Evolutionary conservation across 441 rosid species (phyloP).

Genomic region (Manihot esculenta): DNA sequence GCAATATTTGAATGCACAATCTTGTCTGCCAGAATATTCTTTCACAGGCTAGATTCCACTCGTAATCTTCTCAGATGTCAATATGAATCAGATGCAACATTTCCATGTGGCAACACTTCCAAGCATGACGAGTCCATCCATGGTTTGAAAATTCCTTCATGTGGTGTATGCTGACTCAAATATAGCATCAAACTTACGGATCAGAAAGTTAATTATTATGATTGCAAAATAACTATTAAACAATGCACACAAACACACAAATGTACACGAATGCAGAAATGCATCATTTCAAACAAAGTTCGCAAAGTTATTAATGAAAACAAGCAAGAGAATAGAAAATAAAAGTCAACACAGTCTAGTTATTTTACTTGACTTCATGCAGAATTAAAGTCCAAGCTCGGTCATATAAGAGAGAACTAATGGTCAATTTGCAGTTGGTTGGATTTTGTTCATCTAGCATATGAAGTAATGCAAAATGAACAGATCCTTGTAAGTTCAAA

Average conservation of each 20-base stretch:
- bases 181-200: not conserved
- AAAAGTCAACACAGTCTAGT: not conserved
- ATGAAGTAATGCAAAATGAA: conserved; percentile 3
- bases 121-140: conserved; percentile 43
- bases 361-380: not conserved
- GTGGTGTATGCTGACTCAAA: conserved; percentile 33
- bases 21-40: conserved; percentile 1
- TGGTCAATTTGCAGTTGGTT: not conserved
- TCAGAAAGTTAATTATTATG: not conserved
- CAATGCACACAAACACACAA: not conserved
- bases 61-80: not conserved
- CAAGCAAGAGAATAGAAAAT: no score
- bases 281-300: not conserved
- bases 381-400: not conserved
- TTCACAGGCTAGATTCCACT: not conserved
- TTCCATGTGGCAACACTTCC: conserved; percentile 16
- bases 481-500: not conserved
- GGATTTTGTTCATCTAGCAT: no score
- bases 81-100: not conserved
- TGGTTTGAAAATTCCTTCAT: conserved; percentile 48
- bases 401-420: not conserved
- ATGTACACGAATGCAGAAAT: not conserved
- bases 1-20: not conserved
- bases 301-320: not conserved
- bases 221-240: not conserved